phyloP scores from a whole-genome alignment of 2,329 filamentous ascomycete genomes.

The Diaporthe aspalathi region DNA sequence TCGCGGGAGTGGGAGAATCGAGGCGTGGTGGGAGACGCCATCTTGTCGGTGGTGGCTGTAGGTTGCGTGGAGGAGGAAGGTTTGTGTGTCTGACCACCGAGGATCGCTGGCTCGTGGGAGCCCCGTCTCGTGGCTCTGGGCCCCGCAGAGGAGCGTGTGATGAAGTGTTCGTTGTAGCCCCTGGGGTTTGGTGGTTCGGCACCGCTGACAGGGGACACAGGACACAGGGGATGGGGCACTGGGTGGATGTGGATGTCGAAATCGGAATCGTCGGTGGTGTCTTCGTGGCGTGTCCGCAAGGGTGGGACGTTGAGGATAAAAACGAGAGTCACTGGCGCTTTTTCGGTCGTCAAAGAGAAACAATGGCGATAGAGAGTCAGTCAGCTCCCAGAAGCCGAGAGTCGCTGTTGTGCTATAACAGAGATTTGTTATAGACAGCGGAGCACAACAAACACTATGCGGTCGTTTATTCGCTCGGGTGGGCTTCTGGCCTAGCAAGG shows the following conservation, averaged over 20 bases:
- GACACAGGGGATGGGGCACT: conserved; percentile 9
- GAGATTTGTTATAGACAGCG: conserved; percentile 35
- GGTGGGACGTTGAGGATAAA: conserved; percentile 14
- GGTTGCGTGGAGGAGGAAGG: conserved; percentile 1
- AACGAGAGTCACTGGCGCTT: conserved; percentile 14
- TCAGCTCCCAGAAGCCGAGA: conserved; percentile 1
- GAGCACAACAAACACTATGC: conserved; percentile 33
- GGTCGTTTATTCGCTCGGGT: conserved; percentile 30
- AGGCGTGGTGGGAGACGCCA: conserved; percentile 65
- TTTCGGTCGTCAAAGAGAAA: conserved; percentile 9
- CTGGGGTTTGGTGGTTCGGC: conserved; percentile 37
- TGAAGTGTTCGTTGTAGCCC: conserved; percentile 25
- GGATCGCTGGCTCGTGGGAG: conserved; percentile 20
- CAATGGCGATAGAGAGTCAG: not conserved
- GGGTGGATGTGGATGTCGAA: conserved; percentile 7
- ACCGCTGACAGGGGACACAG: conserved; percentile 12
- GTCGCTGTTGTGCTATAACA: conserved; percentile 31
- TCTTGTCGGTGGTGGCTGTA: conserved; percentile 51
- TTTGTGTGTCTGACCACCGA: conserved; percentile 24
- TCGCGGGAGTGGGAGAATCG: conserved; percentile 65
- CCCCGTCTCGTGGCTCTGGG: conserved; percentile 24
- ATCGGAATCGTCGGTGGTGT: not conserved
- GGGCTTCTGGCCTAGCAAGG: conserved; percentile 30
- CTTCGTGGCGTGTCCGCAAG: not conserved
- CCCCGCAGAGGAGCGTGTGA: conserved; percentile 11